Evolutionary conservation across 805 yeast species (phyloP), one percentile per base, ranked within the genome.

Genomic region (Barnettozyma sucrosica): DNA sequence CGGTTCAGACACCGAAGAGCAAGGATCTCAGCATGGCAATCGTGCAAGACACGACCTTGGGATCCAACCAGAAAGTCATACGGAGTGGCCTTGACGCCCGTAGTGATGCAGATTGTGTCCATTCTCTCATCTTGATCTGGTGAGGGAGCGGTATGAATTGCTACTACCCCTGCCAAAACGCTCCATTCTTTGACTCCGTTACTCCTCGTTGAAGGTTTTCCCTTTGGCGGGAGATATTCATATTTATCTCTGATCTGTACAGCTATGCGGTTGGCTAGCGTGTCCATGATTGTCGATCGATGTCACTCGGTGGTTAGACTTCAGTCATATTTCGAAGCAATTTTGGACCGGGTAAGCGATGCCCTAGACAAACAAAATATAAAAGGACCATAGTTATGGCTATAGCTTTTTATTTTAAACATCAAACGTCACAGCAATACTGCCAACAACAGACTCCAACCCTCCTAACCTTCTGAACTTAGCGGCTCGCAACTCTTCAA

Each of bases 11-110:
- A 77, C 24, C 98, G 66, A 0, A 90, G 48, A 0, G 85, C 77
- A 14, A 93, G 65, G 2, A 89, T 76, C 59, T 92, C 99, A 0
- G 98, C 97, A 67, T 92, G 99, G 62, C 82, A 70, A 63, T 92
- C 98, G 58, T 92, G 98, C 0, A 92, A 68, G 8, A 89, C 63
- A 16, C 63, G 59, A 0, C 98, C 97, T 0, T 68, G 48, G 2
- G 77, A 66, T 4, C 61, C 51, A 3, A 67, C 46, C 0, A 84
- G 62, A 3, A 54, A 58, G 1, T 54, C 61, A 55, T 83, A 78
- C 1, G 97, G 90, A 18, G 76, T 56, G 0, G 88, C 76, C 60
- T 93, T 93, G 43, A 89, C 85, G 0, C 99, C 99, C 0, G 97
- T 88, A 0, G 89, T 74, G 4, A 87, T 39, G 0, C 80, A 63